Evolutionary conservation across 768 basidiomycete genomes (phyloP).

Genomic region (Leucocoprinus birnbaumii): DNA sequence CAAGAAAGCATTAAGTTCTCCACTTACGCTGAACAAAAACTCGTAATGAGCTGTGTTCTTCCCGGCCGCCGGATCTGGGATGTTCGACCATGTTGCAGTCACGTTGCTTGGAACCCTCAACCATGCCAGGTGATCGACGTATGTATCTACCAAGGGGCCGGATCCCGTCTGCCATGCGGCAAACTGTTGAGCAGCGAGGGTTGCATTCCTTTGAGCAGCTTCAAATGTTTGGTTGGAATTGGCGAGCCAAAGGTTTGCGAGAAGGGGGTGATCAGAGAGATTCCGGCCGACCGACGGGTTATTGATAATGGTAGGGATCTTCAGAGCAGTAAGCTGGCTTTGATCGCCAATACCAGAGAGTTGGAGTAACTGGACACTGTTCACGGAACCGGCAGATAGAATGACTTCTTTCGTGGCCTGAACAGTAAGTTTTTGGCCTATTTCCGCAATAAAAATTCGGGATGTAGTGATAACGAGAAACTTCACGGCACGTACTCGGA

Average conservation of each 20-base stretch:
- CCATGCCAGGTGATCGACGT: slow-evolving; percentile 22
- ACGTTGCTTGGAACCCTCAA: slow-evolving; percentile 23
- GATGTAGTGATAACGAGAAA: too few species aligned
- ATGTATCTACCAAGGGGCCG: slow-evolving; percentile 22
- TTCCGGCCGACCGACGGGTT: slow-evolving; percentile 20
- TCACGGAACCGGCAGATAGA: slow-evolving; percentile 17
- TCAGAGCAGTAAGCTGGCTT: slow-evolving; percentile 9
- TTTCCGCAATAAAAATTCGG: too few species aligned
- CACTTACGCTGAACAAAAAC: slow-evolving; percentile 22
- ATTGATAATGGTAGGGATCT: slow-evolving; percentile 14
- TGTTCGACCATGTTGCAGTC: neutral
- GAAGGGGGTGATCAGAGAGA: slow-evolving; percentile 16
- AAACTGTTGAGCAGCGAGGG: slow-evolving; percentile 3
- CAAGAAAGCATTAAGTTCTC: too few species aligned
- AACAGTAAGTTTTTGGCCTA: slow-evolving; percentile 12
- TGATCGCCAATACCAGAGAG: slow-evolving; percentile 21
- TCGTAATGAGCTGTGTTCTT: slow-evolving; percentile 27
- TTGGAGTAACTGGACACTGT: slow-evolving; percentile 18
- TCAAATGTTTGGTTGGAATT: neutral
- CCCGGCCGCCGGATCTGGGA: slow-evolving; percentile 31
- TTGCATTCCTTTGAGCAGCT: neutral
- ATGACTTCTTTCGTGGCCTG: slow-evolving; percentile 13
- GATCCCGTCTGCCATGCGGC: slow-evolving; percentile 1
- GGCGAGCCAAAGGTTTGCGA: slow-evolving; percentile 1
- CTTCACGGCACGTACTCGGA: neutral